These are phyloP conservation scores for Fusarium sp. DNA, from an alignment of 2,329 filamentous ascomycete genomes.

Conservation along the genomic window DNA sequence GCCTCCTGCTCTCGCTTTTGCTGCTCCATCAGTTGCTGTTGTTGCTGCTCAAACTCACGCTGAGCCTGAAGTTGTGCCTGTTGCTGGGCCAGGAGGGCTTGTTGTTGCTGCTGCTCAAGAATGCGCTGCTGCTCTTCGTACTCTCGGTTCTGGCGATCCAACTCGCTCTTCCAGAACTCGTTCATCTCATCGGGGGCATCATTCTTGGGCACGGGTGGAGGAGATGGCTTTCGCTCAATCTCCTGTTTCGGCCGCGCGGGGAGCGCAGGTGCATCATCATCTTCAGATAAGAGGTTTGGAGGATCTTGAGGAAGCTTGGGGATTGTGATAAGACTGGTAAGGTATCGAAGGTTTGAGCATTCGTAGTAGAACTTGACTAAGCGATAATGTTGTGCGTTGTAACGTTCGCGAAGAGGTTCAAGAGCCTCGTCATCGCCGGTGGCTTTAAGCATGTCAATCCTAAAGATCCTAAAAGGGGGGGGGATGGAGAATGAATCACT, in stretches of 20 bases:
- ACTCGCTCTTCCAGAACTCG: constrained; percentile 97
- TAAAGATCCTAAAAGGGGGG: constrained; percentile 1
- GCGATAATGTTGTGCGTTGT: constrained; percentile 96
- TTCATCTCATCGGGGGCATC: constrained; percentile 95
- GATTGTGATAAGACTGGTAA: constrained; percentile 95
- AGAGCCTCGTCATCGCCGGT: constrained; percentile 95
- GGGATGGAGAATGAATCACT: constrained; percentile 49
- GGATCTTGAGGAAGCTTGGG: constrained; percentile 96
- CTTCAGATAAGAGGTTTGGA: constrained; percentile 87
- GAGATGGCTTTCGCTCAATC: constrained; percentile 76
- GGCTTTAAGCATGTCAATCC: constrained; percentile 61
- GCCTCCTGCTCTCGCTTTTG: constrained; percentile 92
- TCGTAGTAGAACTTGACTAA: constrained; percentile 99
- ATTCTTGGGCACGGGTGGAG: constrained; percentile 73
- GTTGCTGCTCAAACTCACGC: constrained; percentile 96
- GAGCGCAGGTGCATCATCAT: constrained; percentile 84
- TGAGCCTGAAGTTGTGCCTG: constrained; percentile 87
- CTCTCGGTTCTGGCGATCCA: constrained; percentile 90
- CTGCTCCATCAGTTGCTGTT: constrained; percentile 87
- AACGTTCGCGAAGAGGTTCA: constrained; percentile 86
- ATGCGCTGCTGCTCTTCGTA: constrained; percentile 95
- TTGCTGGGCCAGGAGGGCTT: constrained; percentile 83
- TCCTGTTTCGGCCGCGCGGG: constrained; percentile 84
- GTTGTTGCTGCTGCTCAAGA: constrained; percentile 87
- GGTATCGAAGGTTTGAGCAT: constrained; percentile 95